Percentiles rank a stretch among this genome's conserved stretches.
These are phyloP conservation scores for Epichloe bromicola DNA, from an alignment of 2,329 filamentous ascomycete species.

Conservation along the genomic window DNA sequence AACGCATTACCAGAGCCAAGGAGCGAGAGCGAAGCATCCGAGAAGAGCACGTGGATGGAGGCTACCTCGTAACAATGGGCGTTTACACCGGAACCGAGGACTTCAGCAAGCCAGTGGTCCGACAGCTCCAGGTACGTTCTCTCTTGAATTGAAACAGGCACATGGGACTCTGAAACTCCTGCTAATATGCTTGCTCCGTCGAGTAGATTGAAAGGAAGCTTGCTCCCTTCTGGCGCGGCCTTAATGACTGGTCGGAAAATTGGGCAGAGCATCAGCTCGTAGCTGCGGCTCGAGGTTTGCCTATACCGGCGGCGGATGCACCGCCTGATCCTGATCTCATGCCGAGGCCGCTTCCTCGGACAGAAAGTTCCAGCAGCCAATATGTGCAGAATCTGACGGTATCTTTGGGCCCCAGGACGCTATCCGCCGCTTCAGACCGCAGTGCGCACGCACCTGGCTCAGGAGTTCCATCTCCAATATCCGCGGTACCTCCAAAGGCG, in stretches of 20 bases:
- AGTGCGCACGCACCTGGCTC: conserved; percentile 49
- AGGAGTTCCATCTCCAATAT: conserved; percentile 35
- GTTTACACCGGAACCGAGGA: conserved; percentile 89
- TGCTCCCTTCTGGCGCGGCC: conserved; percentile 88
- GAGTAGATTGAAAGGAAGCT: conserved; percentile 76
- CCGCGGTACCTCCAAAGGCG: conserved; percentile 25
- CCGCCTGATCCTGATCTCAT: conserved; percentile 57
- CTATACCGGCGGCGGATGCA: conserved; percentile 73
- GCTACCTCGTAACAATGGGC: conserved; percentile 85
- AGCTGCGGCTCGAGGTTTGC: conserved; percentile 71
- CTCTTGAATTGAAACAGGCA: neutral
- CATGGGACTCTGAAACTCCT: conserved; percentile 7
- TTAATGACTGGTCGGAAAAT: conserved; percentile 75
- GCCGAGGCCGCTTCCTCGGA: conserved; percentile 28
- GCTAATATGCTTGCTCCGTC: neutral
- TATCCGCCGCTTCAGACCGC: conserved; percentile 65
- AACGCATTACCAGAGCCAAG: conserved; percentile 60
- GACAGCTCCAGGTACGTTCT: conserved; percentile 69
- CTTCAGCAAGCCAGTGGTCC: conserved; percentile 77
- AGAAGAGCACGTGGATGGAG: conserved; percentile 89
- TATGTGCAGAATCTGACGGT: conserved; percentile 64
- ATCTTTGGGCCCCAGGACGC: conserved; percentile 63
- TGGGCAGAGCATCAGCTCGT: conserved; percentile 97
- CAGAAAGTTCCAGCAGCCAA: conserved; percentile 36
- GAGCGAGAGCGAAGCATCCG: conserved; percentile 83